phyloP scores from a whole-genome alignment of 2,329 filamentous ascomycete genomes.

The Phyllosticta citriasiana region DNA sequence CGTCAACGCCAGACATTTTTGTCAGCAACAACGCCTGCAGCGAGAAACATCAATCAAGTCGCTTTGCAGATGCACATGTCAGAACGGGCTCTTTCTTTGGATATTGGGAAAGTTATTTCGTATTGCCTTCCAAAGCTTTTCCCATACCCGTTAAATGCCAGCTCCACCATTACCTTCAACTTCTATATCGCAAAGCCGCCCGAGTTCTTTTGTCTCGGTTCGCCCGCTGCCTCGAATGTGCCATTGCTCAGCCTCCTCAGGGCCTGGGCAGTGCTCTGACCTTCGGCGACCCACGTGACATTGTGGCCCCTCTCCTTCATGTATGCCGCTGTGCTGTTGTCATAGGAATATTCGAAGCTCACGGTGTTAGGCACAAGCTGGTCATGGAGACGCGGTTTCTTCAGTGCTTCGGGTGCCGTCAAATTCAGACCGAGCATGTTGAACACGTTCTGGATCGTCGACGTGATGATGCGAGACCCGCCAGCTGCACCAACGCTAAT shows the following conservation, averaged over 20 bases:
- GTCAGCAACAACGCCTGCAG: not conserved
- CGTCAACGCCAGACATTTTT: not conserved
- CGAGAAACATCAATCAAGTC: not conserved
- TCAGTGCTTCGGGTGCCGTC: slow-evolving; percentile 52
- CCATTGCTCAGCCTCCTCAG: slow-evolving; percentile 53
- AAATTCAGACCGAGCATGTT: slow-evolving; percentile 59
- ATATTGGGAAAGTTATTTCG: not conserved
- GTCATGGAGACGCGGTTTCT: slow-evolving; percentile 63
- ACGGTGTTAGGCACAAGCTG: slow-evolving; percentile 66
- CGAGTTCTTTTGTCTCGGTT: slow-evolving; percentile 64
- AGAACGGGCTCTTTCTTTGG: not conserved
- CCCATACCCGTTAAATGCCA: not conserved
- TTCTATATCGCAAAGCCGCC: slow-evolving; percentile 49
- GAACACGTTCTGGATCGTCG: slow-evolving; percentile 64
- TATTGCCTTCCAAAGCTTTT: too few relatives aligned
- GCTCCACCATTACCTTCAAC: not conserved
- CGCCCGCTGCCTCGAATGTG: slow-evolving; percentile 66
- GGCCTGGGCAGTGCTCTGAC: slow-evolving; percentile 60
- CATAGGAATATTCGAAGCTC: slow-evolving; percentile 58
- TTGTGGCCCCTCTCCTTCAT: slow-evolving; percentile 60
- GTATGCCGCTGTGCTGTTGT: slow-evolving; percentile 53
- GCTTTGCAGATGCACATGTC: not conserved
- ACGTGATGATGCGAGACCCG: slow-evolving; percentile 72
- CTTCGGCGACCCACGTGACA: slow-evolving; percentile 56
- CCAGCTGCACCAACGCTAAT: slow-evolving; percentile 67